phyloP scores from a whole-genome alignment of 2,329 filamentous ascomycete genomes.

The Xylaria sp. region DNA sequence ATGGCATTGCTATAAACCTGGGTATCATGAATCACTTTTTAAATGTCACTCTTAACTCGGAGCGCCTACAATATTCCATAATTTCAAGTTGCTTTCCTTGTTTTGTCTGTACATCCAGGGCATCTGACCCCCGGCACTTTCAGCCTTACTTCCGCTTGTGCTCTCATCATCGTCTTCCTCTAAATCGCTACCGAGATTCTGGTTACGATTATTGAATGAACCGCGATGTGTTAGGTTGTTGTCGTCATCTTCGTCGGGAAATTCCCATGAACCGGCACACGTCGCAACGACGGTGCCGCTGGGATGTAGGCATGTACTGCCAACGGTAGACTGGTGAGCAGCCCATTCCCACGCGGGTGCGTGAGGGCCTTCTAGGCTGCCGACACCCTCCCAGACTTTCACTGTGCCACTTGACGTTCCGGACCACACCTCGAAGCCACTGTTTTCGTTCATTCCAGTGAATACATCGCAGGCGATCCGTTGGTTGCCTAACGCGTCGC shows the following conservation, averaged over 20 bases:
- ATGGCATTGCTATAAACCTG: slow-evolving; percentile 19
- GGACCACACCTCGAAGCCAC: slow-evolving; percentile 70
- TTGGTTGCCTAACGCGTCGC: slow-evolving; percentile 64
- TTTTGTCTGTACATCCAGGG: slow-evolving; percentile 46
- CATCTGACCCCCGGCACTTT: slow-evolving; percentile 10
- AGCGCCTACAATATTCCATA: slow-evolving; percentile 54
- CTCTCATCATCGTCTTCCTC: slow-evolving; percentile 12
- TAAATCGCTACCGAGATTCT: slow-evolving; percentile 1
- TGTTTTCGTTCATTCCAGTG: slow-evolving; percentile 49
- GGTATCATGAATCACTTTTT: slow-evolving; percentile 34
- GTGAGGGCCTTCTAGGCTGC: slow-evolving; percentile 56
- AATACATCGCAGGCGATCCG: slow-evolving; percentile 67
- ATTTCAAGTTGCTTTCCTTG: slow-evolving; percentile 58
- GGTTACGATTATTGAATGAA: slow-evolving; percentile 1
- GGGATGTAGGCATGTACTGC: slow-evolving; percentile 61
- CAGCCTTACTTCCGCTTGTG: slow-evolving; percentile 28
- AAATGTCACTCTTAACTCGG: slow-evolving; percentile 12
- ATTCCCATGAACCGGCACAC: slow-evolving; percentile 65
- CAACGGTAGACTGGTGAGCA: slow-evolving; percentile 56
- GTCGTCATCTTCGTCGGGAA: slow-evolving; percentile 41
- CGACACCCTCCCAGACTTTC: slow-evolving; percentile 68
- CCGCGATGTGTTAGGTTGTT: slow-evolving; percentile 10
- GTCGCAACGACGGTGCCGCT: slow-evolving; percentile 67
- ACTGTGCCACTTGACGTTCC: slow-evolving; percentile 65
- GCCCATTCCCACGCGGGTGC: slow-evolving; percentile 62